Conservation (phyloP, 495 filamentous ascomycete genomes). For the Zalerion maritima region DNA sequence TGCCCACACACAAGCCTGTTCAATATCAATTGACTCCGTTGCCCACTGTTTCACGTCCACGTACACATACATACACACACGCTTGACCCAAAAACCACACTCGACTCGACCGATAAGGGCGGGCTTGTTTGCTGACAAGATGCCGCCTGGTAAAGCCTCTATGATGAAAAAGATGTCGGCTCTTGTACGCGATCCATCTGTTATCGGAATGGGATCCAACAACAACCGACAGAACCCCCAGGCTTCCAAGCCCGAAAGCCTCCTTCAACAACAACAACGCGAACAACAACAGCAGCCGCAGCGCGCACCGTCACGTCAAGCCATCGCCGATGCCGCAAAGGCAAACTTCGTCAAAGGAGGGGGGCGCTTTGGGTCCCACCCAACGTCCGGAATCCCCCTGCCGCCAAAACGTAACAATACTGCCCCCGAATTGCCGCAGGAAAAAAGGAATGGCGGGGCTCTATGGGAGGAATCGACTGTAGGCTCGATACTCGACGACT, state of each 20-base stretch:
- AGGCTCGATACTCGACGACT: conserved; percentile 21
- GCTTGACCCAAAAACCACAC: conserved; percentile 1
- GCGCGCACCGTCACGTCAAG: conserved; percentile 8
- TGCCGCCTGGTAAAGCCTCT: conserved; percentile 21
- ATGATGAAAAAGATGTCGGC: conserved; percentile 19
- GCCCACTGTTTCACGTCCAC: neutral
- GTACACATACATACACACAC: neutral
- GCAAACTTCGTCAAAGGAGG: conserved; percentile 12
- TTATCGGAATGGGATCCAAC: conserved; percentile 12
- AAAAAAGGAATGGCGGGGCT: conserved; percentile 10
- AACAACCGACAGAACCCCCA: conserved; percentile 9
- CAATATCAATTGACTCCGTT: too few relatives aligned
- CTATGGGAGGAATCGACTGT: conserved; percentile 25
- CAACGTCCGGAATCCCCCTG: conserved; percentile 9
- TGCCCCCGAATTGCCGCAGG: conserved; percentile 5
- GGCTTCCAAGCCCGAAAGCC: conserved; percentile 1
- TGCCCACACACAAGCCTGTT: too few relatives aligned
- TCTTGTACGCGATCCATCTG: conserved; percentile 9
- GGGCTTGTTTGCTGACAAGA: conserved; percentile 17
- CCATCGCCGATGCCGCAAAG: conserved; percentile 7
- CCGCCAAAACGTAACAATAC: conserved; percentile 14
- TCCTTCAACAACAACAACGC: conserved; percentile 4
- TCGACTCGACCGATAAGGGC: conserved; percentile 2
- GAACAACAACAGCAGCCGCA: conserved; percentile 12
- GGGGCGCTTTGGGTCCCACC: conserved; percentile 7